phyloP scores from a whole-genome alignment of 2,329 filamentous ascomycete species.

The Fusarium albidum region DNA sequence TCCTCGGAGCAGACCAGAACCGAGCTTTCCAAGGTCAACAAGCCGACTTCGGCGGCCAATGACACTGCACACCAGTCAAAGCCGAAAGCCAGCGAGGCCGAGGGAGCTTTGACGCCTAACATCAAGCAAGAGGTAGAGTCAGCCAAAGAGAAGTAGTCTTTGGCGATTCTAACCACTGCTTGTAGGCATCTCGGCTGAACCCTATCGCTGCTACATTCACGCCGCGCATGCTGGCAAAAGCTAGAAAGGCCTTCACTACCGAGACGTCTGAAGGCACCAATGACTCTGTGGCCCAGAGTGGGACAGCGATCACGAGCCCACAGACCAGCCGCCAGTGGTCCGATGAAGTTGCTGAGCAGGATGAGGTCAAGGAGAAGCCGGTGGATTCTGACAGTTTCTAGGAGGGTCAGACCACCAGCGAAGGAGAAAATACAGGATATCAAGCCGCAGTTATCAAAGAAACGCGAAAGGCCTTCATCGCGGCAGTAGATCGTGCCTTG shows the following conservation, averaged over 20 bases:
- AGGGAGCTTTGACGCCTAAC: slow-evolving; percentile 45
- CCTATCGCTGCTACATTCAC: slow-evolving; percentile 65
- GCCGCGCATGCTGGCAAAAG: slow-evolving; percentile 47
- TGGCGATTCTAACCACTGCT: slow-evolving; percentile 52
- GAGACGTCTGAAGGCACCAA: slow-evolving; percentile 25
- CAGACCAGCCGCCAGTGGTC: slow-evolving; percentile 39
- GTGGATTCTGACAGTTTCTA: slow-evolving; percentile 11
- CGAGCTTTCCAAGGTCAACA: slow-evolving; percentile 47
- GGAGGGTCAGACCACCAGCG: slow-evolving; percentile 8
- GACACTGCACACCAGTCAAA: slow-evolving; percentile 37
- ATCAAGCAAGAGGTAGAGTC: slow-evolving; percentile 61
- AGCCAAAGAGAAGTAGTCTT: slow-evolving; percentile 40
- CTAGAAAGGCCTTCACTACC: slow-evolving; percentile 13
- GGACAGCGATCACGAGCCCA: slow-evolving; percentile 13
- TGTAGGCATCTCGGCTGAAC: slow-evolving; percentile 62
- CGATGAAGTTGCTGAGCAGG: slow-evolving; percentile 42
- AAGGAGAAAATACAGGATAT: not conserved
- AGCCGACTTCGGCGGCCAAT: slow-evolving; percentile 30
- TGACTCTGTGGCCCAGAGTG: slow-evolving; percentile 11
- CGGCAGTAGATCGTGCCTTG: slow-evolving; percentile 31
- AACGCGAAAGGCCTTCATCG: slow-evolving; percentile 31
- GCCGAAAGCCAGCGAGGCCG: slow-evolving; percentile 30
- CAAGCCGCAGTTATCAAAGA: slow-evolving; percentile 14
- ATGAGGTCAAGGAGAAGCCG: slow-evolving; percentile 19
- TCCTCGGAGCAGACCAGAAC: slow-evolving; percentile 47